These are phyloP conservation scores for Talaromyces borbonicus DNA, from an alignment of 495 filamentous ascomycete genomes.

Conservation along the genomic window DNA sequence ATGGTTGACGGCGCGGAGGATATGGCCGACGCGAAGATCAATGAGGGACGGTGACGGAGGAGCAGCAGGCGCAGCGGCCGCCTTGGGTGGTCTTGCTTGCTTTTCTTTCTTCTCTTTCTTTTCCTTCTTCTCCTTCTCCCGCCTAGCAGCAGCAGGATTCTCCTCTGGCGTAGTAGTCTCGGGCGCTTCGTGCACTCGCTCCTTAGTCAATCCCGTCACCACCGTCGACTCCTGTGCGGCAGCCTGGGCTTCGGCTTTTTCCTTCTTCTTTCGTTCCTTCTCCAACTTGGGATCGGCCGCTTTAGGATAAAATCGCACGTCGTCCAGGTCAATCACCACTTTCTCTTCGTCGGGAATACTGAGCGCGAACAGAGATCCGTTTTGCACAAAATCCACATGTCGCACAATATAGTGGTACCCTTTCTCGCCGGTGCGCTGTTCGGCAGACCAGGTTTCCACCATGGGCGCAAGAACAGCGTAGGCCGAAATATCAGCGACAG, in stretches of 20 bases:
- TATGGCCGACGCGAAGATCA: slow-evolving; percentile 92
- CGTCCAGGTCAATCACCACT: slow-evolving; percentile 64
- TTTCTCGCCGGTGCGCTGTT: slow-evolving; percentile 83
- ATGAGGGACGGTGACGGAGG: slow-evolving; percentile 76
- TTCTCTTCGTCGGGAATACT: slow-evolving; percentile 65
- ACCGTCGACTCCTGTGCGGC: slow-evolving; percentile 29
- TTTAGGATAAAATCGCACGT: slow-evolving; percentile 74
- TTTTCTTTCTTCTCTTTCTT: slow-evolving; percentile 87
- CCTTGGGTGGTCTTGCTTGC: slow-evolving; percentile 55
- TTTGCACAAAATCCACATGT: slow-evolving; percentile 90
- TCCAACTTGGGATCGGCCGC: slow-evolving; percentile 76
- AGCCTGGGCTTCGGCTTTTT: slow-evolving; percentile 55
- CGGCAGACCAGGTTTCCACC: slow-evolving; percentile 70
- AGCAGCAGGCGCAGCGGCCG: slow-evolving; percentile 51
- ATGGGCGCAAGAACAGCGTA: slow-evolving; percentile 72
- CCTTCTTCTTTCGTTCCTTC: slow-evolving; percentile 82
- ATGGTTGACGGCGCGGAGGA: slow-evolving; percentile 87
- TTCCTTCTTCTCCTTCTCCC: slow-evolving; percentile 38
- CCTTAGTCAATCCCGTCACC: slow-evolving; percentile 35
- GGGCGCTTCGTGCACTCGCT: slow-evolving; percentile 24
- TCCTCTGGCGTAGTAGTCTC: slow-evolving; percentile 30
- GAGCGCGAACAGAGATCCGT: slow-evolving; percentile 66
- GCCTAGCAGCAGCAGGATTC: slow-evolving; percentile 30
- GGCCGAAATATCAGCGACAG: slow-evolving; percentile 76
- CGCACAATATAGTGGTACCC: slow-evolving; percentile 89